Evolutionary conservation across 2,329 filamentous ascomycete species (phyloP).

Genomic region (Arthrobotrys sphaeroides): DNA sequence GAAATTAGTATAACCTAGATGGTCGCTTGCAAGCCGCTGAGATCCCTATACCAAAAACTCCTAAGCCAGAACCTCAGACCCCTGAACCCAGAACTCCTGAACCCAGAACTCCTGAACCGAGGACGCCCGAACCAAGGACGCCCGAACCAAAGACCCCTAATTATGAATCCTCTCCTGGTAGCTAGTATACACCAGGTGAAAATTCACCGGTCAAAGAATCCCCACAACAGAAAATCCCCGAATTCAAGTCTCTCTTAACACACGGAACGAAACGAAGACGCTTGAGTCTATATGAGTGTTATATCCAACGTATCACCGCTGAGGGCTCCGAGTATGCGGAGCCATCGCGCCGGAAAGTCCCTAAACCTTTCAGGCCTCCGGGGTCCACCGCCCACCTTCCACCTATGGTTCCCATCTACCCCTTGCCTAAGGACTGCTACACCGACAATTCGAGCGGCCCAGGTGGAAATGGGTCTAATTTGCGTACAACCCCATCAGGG

Average conservation of each 20-base stretch:
- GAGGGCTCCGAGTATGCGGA: not conserved
- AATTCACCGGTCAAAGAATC: not conserved
- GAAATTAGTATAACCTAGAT: conserved; percentile 22
- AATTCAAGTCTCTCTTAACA: not conserved
- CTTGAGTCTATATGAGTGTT: not conserved
- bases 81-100: not conserved
- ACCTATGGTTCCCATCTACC: too few species aligned
- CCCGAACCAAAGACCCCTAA: too few species aligned
- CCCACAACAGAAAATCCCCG: not conserved
- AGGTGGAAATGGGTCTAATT: too few species aligned
- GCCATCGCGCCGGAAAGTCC: not conserved
- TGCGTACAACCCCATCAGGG: too few species aligned
- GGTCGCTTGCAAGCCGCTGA: not conserved
- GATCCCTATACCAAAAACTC: not conserved
- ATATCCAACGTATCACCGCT: not conserved
- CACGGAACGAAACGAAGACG: not conserved
- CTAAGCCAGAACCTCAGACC: not conserved
- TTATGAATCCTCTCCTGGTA: conserved; percentile 1
- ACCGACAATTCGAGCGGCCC: too few species aligned
- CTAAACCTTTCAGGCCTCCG: not conserved
- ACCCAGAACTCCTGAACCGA: not conserved
- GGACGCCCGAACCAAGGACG: not conserved
- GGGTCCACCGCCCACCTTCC: not conserved
- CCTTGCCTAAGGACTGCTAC: too few species aligned
- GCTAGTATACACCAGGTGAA: conserved; percentile 24